Evolutionary conservation across 1,139 yeast species (phyloP), one percentile per base, ranked within the genome.

Genomic region (Suhomyces maxii): DNA sequence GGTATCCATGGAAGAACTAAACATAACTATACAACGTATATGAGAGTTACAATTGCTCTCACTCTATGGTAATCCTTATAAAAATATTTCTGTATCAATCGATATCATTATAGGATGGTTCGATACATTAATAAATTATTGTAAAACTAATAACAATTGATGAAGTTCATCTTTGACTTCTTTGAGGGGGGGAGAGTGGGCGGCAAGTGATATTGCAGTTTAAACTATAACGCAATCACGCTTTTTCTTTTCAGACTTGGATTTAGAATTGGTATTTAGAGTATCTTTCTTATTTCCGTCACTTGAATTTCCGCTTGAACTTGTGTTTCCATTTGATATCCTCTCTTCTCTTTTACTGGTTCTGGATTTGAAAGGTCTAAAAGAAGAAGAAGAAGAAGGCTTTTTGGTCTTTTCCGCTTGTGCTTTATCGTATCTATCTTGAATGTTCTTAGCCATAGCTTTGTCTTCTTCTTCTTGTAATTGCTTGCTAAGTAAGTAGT

Each of bases 381-480:
- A 42, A 9, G 31, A 28, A 28, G 31, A 42, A 9, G 31, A 28
- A 28, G 31, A 28, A 2, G 31, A 28, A 9, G 31, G 31, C 6
- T 12, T 28, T 34, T 28, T 32, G 13, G 18, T 14, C 35, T 12
- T 36, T 34, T 36, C 28, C 12, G 33, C 34, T 8, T 39, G 44
- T 34, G 43, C 42, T 41, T 53, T 55, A 41, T 60, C 49, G 45
- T 53, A 65, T 8, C 48, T 51, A 28, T 54, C 52, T 48, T 81
- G 85, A 52, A 83, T 59, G 9, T 64, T 59, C 45, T 67, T 64
- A 0, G 91, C 90, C 44, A 77, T 62, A 40, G 59, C 65, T 34
- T 68, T 76, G 57, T 86, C 91, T 52, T 84, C 91, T 49, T 82
- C 76, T 52, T 76, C 77, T 58, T 86, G 93, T 30, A 86, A 60